These are phyloP conservation scores for Butyriboletus loyo DNA, from an alignment of 768 basidiomycete genomes.

Conservation along the genomic window DNA sequence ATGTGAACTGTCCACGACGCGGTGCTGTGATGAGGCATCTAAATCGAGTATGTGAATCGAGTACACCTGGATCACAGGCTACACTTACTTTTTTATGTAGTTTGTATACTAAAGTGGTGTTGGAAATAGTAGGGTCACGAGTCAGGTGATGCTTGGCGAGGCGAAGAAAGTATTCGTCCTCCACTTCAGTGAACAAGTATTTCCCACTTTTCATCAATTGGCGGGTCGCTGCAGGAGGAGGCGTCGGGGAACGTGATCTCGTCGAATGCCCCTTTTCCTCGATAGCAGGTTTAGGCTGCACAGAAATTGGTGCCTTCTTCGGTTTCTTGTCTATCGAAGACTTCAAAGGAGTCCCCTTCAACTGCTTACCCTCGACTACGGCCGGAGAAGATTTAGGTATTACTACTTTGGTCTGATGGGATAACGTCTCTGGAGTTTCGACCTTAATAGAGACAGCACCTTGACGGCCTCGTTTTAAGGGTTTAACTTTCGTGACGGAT, in stretches of 20 bases:
- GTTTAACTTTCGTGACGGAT: conserved; percentile 18
- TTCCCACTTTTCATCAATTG: conserved; percentile 25
- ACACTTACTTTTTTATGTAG: conserved; percentile 46
- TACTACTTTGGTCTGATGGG: background rate
- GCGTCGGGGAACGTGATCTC: conserved; percentile 39
- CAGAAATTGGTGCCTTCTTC: conserved; percentile 2
- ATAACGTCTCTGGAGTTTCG: conserved; percentile 7
- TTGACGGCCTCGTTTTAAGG: conserved; percentile 26
- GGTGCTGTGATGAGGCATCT: conserved; percentile 61
- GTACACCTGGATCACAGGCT: background rate
- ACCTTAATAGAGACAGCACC: conserved; percentile 10
- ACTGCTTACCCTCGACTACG: background rate
- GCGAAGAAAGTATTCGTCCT: conserved; percentile 44
- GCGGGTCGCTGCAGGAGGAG: conserved; percentile 40
- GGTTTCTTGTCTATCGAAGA: conserved; percentile 1
- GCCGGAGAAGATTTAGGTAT: conserved; percentile 7
- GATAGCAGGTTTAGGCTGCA: background rate
- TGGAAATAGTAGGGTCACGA: conserved; percentile 46
- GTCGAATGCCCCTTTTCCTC: conserved; percentile 1
- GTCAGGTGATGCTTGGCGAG: conserved; percentile 47
- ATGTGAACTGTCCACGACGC: conserved; percentile 51
- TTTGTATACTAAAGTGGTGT: conserved; percentile 34
- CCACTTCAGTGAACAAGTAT: conserved; percentile 49
- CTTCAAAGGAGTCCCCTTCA: conserved; percentile 8
- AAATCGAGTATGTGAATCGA: background rate